Evolutionary conservation across 2,329 filamentous ascomycete species (phyloP).

Genomic region (Proliferodiscus dingleyae): DNA sequence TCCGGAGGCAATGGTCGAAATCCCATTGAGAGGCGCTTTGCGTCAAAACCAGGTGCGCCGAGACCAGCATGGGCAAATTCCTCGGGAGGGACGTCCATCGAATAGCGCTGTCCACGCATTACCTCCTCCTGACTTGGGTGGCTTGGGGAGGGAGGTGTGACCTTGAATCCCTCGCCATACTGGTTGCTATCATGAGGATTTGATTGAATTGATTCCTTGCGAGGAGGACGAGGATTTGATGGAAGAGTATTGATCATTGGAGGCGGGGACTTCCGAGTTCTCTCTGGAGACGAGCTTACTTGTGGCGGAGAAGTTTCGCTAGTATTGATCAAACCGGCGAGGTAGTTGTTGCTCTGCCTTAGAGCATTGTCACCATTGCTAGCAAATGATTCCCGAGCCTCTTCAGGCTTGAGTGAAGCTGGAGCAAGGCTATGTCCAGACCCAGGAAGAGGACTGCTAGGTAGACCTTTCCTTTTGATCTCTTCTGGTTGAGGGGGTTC

Average conservation of each 20-base stretch:
- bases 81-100: conserved; percentile 33
- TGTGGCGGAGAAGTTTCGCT: conserved; percentile 5
- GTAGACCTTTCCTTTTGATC: conserved; percentile 18
- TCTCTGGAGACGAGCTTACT: conserved; percentile 7
- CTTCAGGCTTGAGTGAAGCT: conserved; percentile 5
- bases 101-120: conserved; percentile 29
- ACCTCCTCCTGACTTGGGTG: conserved; percentile 21
- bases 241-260: conserved; percentile 29
- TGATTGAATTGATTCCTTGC: conserved; percentile 30
- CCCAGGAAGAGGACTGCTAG: conserved; percentile 15
- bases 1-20: conserved; percentile 85
- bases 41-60: conserved; percentile 50
- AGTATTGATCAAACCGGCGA: conserved; percentile 23
- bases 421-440: conserved; percentile 7
- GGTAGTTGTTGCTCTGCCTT: conserved; percentile 29
- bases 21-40: conserved; percentile 60
- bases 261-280: conserved; percentile 16
- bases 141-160: conserved; percentile 38
- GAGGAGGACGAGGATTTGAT: conserved; percentile 31
- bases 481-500: conserved; percentile 9
- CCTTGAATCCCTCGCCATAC: conserved; percentile 49
- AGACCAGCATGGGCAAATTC: conserved; percentile 39
- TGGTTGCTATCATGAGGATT: conserved; percentile 41
- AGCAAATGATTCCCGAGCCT: conserved; percentile 14
- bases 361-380: conserved; percentile 13